Base-by-base conservation (phyloP, 2,329 filamentous ascomycete species). In the Calonectria pteridis region DNA sequence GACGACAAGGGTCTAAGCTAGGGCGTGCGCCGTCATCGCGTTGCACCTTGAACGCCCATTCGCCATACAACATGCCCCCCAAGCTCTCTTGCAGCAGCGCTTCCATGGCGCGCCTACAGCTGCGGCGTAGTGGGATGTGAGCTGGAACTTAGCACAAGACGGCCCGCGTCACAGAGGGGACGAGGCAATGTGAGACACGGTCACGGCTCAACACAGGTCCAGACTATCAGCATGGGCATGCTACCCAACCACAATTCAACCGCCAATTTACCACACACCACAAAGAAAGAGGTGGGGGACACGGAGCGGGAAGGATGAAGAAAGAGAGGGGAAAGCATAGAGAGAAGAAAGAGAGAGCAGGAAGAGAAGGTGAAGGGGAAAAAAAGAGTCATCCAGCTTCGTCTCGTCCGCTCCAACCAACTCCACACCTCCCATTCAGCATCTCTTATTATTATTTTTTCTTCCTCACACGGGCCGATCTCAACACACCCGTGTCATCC, bases 31-130 rank as follows among this genome's bases (percentile, higher is more conserved):
- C 76, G 74, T 81, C 77, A 81, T 79, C 69, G 71, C 76, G 78
- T 82, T 81, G 80, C 79, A 78, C 81, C 76, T 69, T 68, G 67
- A 51, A 37, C 71, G 73, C 70, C 75, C 68, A 81, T 81, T 81
- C 80, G 79, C 71, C 69, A 67, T 67, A 26, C 35, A 49, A 46
- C 20, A 64, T 35, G 46, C 35, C 35, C 35, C 51, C 53, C 64
- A 58, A 53, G 50, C 50, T 53, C 28, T 53, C 26, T 35, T 10
- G 31, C 53, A 35, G 20, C 31, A 35, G 62, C 40, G 29, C 40
- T 51, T 68, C 66, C 26, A 51, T 70, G 72, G 72, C 58, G 68
- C 72, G 71, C 71, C 68, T 75, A 31, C 33, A 40, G 58, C 37
- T 35, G 58, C 50, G 69, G 71, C 53, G 28, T 28, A 33, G 53